A percentile compares a stretch with the other conserved stretches of the same genome.
Conservation (phyloP, 2,329 filamentous ascomycete genomes). For the Neonectria punicea region DNA sequence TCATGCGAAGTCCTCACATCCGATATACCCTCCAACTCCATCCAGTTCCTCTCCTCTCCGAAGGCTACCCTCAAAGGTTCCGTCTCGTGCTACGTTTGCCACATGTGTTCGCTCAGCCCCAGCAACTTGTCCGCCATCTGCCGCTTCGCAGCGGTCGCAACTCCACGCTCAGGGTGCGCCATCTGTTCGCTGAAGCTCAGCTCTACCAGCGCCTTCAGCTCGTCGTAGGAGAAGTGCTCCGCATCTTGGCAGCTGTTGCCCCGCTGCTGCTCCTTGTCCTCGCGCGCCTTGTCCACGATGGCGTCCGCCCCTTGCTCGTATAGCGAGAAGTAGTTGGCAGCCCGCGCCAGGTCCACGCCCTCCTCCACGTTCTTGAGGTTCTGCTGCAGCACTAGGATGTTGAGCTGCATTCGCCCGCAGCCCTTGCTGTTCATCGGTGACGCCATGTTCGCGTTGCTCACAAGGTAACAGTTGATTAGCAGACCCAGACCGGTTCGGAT, state of each 20-base stretch:
- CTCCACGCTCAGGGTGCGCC: slow-evolving; percentile 73
- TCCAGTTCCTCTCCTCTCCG: slow-evolving; percentile 1
- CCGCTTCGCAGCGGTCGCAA: slow-evolving; percentile 73
- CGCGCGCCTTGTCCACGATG: slow-evolving; percentile 71
- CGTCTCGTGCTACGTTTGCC: slow-evolving; percentile 57
- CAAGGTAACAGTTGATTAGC: slow-evolving; percentile 82
- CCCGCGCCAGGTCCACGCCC: slow-evolving; percentile 70
- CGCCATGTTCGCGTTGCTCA: slow-evolving; percentile 76
- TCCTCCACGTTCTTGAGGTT: slow-evolving; percentile 93
- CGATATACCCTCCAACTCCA: slow-evolving; percentile 25
- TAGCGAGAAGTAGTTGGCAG: slow-evolving; percentile 75
- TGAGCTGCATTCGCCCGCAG: slow-evolving; percentile 88
- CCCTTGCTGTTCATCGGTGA: slow-evolving; percentile 87
- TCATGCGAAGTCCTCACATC: slow-evolving; percentile 17
- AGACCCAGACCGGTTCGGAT: slow-evolving; percentile 80
- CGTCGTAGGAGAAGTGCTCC: slow-evolving; percentile 70
- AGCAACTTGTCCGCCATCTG: slow-evolving; percentile 77
- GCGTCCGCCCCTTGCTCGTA: slow-evolving; percentile 73
- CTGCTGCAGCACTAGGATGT: slow-evolving; percentile 94
- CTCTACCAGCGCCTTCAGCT: slow-evolving; percentile 73
- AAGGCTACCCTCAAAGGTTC: background rate
- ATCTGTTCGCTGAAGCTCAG: slow-evolving; percentile 75
- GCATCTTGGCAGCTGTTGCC: slow-evolving; percentile 47
- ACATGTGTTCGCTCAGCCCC: slow-evolving; percentile 78
- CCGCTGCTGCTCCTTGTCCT: slow-evolving; percentile 51